Evolutionary conservation across 2,329 filamentous ascomycete genomes (phyloP).

Genomic region (Aspergillus thermomutatus): DNA sequence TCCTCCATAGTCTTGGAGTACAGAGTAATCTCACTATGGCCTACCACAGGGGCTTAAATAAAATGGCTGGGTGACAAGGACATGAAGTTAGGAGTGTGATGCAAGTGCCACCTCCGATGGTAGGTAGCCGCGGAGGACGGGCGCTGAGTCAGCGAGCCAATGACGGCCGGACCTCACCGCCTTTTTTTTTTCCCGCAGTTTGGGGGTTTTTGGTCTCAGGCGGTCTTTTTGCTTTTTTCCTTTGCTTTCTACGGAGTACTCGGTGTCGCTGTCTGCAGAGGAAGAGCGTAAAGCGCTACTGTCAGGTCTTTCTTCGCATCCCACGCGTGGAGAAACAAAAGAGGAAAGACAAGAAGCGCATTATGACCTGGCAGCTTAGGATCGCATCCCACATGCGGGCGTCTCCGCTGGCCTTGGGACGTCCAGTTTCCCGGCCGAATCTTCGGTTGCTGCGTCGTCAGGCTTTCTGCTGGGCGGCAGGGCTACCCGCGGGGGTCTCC

Average conservation of each 20-base stretch:
- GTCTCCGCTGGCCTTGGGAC: conserved; percentile 23
- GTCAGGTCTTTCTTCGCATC: background rate
- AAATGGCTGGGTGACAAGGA: too few relatives aligned
- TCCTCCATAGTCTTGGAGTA: too few relatives aligned
- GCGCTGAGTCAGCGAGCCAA: background rate
- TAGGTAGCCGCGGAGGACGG: background rate
- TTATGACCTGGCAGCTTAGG: conserved; percentile 31
- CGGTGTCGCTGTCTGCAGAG: background rate
- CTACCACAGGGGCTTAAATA: too few relatives aligned
- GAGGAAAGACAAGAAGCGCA: background rate
- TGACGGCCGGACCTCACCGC: background rate
- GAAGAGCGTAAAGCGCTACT: background rate
- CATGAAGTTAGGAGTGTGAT: too few relatives aligned
- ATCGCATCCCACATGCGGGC: conserved; percentile 29
- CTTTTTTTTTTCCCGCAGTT: background rate
- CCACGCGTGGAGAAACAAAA: background rate
- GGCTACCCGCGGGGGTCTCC: conserved; percentile 12
- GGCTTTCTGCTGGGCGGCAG: conserved; percentile 9
- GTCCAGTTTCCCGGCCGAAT: conserved; percentile 28
- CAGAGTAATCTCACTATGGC: too few relatives aligned
- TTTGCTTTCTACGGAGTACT: too few relatives aligned
- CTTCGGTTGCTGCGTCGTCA: conserved; percentile 21
- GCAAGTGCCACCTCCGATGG: background rate
- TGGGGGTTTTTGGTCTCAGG: background rate
- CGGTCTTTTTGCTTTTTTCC: background rate